These are phyloP conservation scores for Quercus robur DNA, from an alignment of 306 rosid species.

Conservation along the genomic window DNA sequence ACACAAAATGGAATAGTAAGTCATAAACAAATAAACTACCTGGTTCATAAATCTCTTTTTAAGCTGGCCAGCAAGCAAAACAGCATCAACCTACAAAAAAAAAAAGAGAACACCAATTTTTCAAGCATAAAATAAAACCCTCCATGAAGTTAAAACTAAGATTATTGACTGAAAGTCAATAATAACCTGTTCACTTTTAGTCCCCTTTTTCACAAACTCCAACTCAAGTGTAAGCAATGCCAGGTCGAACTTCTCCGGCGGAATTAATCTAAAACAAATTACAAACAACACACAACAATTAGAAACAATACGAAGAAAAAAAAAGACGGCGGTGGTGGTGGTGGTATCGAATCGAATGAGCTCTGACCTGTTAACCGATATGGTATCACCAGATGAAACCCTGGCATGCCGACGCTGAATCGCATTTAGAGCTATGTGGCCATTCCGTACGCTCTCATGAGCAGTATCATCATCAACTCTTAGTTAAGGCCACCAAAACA, in stretches of 20 bases:
- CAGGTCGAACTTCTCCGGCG: constrained; percentile 71
- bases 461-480: constrained; percentile 39
- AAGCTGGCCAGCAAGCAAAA: constrained; percentile 61
- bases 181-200: constrained; percentile 74
- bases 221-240: constrained; percentile 78
- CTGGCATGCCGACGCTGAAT: constrained; percentile 80
- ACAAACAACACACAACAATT: not conserved
- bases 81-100: constrained; percentile 81
- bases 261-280: constrained; percentile 57
- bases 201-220: constrained; percentile 79
- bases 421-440: constrained; percentile 2
- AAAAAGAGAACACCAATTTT: not conserved
- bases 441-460: constrained; percentile 57
- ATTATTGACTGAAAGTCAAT: not conserved
- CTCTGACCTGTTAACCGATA: constrained; percentile 51
- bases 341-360: not conserved
- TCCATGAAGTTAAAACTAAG: not conserved
- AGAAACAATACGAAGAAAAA: constrained; percentile 7
- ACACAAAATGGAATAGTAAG: not conserved
- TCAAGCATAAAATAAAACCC: not conserved
- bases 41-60: constrained; percentile 63
- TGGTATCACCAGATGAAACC: constrained; percentile 66
- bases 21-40: constrained; percentile 33
- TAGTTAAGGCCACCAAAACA: constrained; percentile 57
- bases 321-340: not conserved